A percentile compares a stretch with the other conserved stretches of the same genome.
These are phyloP conservation scores for Fusarium foetens DNA, from an alignment of 2,329 filamentous ascomycete species.

Conservation along the genomic window DNA sequence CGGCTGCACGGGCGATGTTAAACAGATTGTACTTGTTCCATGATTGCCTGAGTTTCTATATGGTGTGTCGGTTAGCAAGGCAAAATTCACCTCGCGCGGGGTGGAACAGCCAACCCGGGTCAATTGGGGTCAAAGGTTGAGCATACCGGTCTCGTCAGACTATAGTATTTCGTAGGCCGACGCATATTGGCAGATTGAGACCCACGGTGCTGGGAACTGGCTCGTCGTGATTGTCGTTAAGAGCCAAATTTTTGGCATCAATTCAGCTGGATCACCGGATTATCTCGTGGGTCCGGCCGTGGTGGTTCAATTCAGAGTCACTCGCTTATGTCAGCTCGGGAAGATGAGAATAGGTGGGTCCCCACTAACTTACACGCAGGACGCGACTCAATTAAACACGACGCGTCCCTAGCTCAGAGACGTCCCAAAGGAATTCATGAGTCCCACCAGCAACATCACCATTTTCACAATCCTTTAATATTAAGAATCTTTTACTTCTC, in stretches of 20 bases:
- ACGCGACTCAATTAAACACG: constrained; percentile 47
- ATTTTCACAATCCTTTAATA: neutral
- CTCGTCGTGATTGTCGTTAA: constrained; percentile 40
- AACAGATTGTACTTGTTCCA: constrained; percentile 99
- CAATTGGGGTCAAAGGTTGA: neutral
- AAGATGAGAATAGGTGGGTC: constrained; percentile 24
- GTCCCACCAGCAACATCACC: constrained; percentile 21
- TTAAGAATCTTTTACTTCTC: neutral
- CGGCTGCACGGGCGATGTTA: constrained; percentile 70
- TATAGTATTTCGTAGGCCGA: constrained; percentile 70
- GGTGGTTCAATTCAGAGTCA: neutral
- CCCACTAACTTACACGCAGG: constrained; percentile 1
- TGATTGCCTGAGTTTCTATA: constrained; percentile 89
- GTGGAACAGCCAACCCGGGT: neutral
- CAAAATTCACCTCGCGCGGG: constrained; percentile 13
- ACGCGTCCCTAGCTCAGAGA: constrained; percentile 42
- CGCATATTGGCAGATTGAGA: constrained; percentile 58
- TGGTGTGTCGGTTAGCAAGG: constrained; percentile 30
- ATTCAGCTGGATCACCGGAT: constrained; percentile 42
- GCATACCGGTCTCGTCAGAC: constrained; percentile 72
- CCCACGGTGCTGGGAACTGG: constrained; percentile 40
- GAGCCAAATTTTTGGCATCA: constrained; percentile 48
- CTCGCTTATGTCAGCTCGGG: constrained; percentile 38
- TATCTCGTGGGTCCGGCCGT: constrained; percentile 43
- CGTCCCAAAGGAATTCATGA: constrained; percentile 15